These are phyloP conservation scores for Zalerion maritima DNA, from an alignment of 495 filamentous ascomycete genomes.

Conservation along the genomic window DNA sequence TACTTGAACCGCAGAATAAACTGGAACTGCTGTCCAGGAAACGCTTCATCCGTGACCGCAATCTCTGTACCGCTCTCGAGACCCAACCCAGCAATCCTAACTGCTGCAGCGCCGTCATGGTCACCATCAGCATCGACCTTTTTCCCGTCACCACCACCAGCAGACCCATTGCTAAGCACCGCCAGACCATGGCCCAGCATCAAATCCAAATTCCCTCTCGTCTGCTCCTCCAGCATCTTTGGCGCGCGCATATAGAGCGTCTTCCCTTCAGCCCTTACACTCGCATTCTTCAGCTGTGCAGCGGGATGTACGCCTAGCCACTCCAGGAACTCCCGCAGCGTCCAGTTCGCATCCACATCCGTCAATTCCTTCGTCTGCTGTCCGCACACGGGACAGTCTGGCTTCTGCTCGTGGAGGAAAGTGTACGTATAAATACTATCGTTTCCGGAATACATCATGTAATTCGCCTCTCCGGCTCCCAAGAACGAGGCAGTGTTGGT, in stretches of 20 bases:
- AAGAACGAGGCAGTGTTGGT: conserved; percentile 68
- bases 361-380: conserved; percentile 59
- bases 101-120: too few relatives aligned
- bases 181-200: conserved; percentile 39
- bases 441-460: conserved; percentile 99
- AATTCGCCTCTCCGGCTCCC: conserved; percentile 50
- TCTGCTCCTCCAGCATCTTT: conserved; percentile 64
- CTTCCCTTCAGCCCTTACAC: conserved; percentile 61
- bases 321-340: conserved; percentile 75
- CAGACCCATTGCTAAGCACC: too few relatives aligned
- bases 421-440: conserved; percentile 94
- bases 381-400: conserved; percentile 90
- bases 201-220: conserved; percentile 64
- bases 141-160: too few relatives aligned
- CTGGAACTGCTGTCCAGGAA: conserved; percentile 54
- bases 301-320: conserved; percentile 70
- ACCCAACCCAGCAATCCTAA: too few relatives aligned
- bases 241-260: conserved; percentile 85
- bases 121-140: conserved; percentile 12
- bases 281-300: conserved; percentile 80
- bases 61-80: conserved; percentile 38
- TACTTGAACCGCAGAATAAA: conserved; percentile 40
- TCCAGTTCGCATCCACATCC: conserved; percentile 53
- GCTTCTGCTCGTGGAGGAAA: conserved; percentile 80
- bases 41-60: conserved; percentile 70